These are phyloP conservation scores for Penicillium sp. DNA, from an alignment of 2,329 filamentous ascomycete species.

Conservation along the genomic window DNA sequence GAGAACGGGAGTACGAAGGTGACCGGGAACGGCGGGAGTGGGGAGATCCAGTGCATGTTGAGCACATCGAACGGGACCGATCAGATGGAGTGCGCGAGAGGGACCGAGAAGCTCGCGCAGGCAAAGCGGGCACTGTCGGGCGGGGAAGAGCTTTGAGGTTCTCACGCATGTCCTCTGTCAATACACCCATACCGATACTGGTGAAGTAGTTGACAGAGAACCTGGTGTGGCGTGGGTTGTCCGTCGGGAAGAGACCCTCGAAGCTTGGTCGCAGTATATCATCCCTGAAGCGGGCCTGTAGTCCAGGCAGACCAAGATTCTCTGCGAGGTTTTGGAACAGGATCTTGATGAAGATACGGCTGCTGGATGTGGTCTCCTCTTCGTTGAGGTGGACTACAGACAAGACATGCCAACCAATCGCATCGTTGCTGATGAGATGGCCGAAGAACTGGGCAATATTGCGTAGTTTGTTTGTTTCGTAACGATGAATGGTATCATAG, in stretches of 20 bases:
- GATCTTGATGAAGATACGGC: conserved; percentile 98
- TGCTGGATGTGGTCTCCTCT: conserved; percentile 93
- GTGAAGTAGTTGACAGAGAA: conserved; percentile 99
- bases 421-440: conserved; percentile 82
- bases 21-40: conserved; percentile 48
- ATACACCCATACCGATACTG: conserved; percentile 88
- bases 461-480: conserved; percentile 90
- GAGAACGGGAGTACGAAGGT: conserved; percentile 37
- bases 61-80: conserved; percentile 35
- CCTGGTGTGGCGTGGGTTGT: conserved; percentile 83
- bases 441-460: conserved; percentile 96
- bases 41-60: conserved; percentile 23
- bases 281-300: conserved; percentile 74
- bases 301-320: conserved; percentile 76
- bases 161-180: conserved; percentile 95
- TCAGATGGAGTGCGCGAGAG: conserved; percentile 60
- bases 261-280: conserved; percentile 75
- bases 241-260: conserved; percentile 82
- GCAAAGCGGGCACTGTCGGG: conserved; percentile 69
- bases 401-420: conserved; percentile 88
- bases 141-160: conserved; percentile 86
- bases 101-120: conserved; percentile 54
- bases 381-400: conserved; percentile 86
- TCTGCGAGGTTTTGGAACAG: conserved; percentile 89
- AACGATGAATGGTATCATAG: conserved; percentile 95